Evolutionary conservation across 2,329 filamentous ascomycete genomes (phyloP), one percentile per base, ranked within the genome.

Genomic region (Huntiella abstrusa): DNA sequence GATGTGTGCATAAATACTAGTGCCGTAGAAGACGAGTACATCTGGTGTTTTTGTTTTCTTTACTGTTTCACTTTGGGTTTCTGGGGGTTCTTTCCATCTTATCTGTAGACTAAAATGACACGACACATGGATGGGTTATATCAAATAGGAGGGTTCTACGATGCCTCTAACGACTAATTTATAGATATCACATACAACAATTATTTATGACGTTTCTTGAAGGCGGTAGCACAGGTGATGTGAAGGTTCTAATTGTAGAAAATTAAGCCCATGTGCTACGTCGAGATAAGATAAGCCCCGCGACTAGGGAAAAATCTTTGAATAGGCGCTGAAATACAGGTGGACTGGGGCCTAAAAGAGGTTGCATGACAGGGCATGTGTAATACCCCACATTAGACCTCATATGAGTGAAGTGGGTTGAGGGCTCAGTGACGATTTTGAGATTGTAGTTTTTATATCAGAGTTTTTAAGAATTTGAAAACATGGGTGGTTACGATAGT

Each of bases 401-500:
- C 22, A 28, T 28, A 28, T 28, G 22, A 28, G 22, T 28, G 22
- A 28, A 28, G 22, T 28, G 22, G 22, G 22, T 28, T 28, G 22
- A 28, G 22, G 8, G 6, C 8, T 28, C 2, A 4, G 22, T 28
- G 6, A 28, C 22, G 22, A 28, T 28, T 28, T 28, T 28, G 22
- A 28, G 7, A 28, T 28, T 28, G 22, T 28, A 28, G 22, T 28
- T 28, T 10, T 28, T 28, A 7, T 28, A 28, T 28, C 6, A 28
- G 8, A 22, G 38, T 22, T 7, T 22, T 40, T 22, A 28, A 10
- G 6, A 28, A 10, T 28, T 28, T 28, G 22, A 28, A 16, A 43
- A 49, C 35, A 87, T 86, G 82, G 69, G 79, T 48, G 69, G 75
- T 12, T 92, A 93, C 64, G 85, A 94, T 55, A 92, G 83, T 58